A percentile compares a stretch with the other conserved stretches of the same genome.
Evolutionary conservation across 2,329 filamentous ascomycete genomes (phyloP).

Genomic region (Monilinia fructigena): DNA sequence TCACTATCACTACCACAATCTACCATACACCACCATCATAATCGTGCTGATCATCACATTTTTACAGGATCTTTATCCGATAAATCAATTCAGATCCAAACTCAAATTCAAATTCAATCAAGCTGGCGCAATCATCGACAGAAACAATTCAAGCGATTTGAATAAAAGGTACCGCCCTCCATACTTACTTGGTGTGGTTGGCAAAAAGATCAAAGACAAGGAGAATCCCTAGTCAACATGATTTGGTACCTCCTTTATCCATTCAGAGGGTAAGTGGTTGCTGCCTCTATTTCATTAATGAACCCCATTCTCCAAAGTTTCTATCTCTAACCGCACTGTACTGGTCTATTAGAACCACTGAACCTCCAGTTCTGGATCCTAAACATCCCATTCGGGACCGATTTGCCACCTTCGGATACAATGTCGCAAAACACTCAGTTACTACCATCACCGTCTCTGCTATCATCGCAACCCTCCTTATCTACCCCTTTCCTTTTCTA

Average conservation of each 20-base stretch:
- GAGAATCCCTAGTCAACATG: slow-evolving; percentile 44
- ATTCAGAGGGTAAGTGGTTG: slow-evolving; percentile 64
- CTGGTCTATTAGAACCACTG: slow-evolving; percentile 59
- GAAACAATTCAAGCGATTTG: not conserved
- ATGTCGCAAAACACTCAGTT: slow-evolving; percentile 71
- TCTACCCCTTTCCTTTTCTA: slow-evolving; percentile 74
- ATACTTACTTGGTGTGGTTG: slow-evolving; percentile 13
- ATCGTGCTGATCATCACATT: not conserved
- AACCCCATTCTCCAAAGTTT: not conserved
- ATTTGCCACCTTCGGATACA: slow-evolving; percentile 68
- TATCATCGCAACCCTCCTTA: slow-evolving; percentile 64
- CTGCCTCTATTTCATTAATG: not conserved
- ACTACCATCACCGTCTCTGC: slow-evolving; percentile 73
- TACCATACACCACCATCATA: not conserved
- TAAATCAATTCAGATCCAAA: not conserved
- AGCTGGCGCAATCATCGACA: not conserved
- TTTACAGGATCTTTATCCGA: too few relatives aligned
- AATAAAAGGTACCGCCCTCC: slow-evolving; percentile 6
- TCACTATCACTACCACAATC: not conserved
- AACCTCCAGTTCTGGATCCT: slow-evolving; percentile 64
- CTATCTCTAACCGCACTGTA: not conserved
- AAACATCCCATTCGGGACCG: slow-evolving; percentile 63
- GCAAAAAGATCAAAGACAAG: slow-evolving; percentile 9
- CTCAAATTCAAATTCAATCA: not conserved
- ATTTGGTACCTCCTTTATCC: slow-evolving; percentile 79